These are phyloP conservation scores for Acanthamoeba sp. DNA, from an alignment of 208 protist genomes.

Conservation along the genomic window DNA sequence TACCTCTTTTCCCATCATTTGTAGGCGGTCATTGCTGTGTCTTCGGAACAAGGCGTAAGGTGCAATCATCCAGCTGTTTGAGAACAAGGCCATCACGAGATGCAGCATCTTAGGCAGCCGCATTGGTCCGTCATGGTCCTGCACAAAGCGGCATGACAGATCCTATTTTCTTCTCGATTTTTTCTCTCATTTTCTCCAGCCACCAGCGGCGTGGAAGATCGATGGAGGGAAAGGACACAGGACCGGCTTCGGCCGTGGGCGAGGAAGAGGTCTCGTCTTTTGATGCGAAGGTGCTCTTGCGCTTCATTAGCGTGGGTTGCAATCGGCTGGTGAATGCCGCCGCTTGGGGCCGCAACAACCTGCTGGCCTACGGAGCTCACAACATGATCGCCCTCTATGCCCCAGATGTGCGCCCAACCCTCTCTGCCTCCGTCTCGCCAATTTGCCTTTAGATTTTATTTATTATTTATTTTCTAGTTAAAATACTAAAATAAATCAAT, in stretches of 20 bases:
- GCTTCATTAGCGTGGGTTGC: conserved; percentile 79
- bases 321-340: conserved; percentile 80
- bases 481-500: background rate
- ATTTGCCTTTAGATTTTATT: background rate
- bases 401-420: conserved; percentile 49
- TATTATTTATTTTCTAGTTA: background rate
- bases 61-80: too few species aligned
- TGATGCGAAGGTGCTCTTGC: background rate
- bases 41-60: too few species aligned
- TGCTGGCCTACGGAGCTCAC: conserved; percentile 80
- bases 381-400: conserved; percentile 78
- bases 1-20: too few species aligned
- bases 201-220: too few species aligned
- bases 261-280: background rate
- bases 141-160: too few species aligned
- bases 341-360: conserved; percentile 77
- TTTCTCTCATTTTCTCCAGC: too few species aligned
- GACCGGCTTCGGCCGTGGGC: background rate
- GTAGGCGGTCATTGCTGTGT: too few species aligned
- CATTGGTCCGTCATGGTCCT: too few species aligned
- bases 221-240: too few species aligned
- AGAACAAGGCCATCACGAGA: too few species aligned
- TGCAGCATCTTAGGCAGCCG: too few species aligned
- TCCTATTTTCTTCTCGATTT: too few species aligned
- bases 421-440: background rate